phyloP scores from a whole-genome alignment of 192 early-diverging fungal genomes.

The Phlyctochytrium bullatum region DNA sequence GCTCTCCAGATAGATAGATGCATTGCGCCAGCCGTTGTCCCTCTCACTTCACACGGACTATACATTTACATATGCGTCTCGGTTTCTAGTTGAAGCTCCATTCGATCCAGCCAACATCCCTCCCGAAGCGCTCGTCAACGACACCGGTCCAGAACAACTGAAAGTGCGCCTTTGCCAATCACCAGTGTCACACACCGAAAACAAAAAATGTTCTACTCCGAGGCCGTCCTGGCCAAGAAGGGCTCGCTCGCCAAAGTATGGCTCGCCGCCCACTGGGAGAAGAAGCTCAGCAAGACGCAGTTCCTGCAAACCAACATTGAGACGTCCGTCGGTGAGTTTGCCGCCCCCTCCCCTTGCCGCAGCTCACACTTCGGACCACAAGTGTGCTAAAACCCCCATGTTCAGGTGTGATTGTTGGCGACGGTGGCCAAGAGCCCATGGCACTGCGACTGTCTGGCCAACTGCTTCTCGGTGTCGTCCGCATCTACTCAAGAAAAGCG shows the following conservation, averaged over 20 bases:
- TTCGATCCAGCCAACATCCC: too few relatives aligned
- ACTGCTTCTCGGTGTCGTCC: slow-evolving; percentile 88
- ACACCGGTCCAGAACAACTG: too few relatives aligned
- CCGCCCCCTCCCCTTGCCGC: slow-evolving; percentile 3
- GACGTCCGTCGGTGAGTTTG: slow-evolving; percentile 69
- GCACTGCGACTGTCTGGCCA: slow-evolving; percentile 95
- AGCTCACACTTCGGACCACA: slow-evolving; percentile 1
- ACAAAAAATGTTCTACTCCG: slow-evolving; percentile 47
- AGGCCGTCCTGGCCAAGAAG: slow-evolving; percentile 43
- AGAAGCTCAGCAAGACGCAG: slow-evolving; percentile 94
- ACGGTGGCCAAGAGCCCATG: slow-evolving; percentile 76
- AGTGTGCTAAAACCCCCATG: not conserved
- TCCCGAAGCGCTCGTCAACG: too few relatives aligned
- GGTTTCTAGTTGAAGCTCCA: too few relatives aligned
- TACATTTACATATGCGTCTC: too few relatives aligned
- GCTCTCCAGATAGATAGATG: too few relatives aligned
- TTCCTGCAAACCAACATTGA: slow-evolving; percentile 91
- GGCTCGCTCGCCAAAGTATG: slow-evolving; percentile 94
- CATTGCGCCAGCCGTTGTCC: too few relatives aligned
- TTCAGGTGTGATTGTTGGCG: slow-evolving; percentile 74
- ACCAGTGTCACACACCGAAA: too few relatives aligned
- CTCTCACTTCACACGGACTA: too few relatives aligned
- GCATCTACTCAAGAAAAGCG: slow-evolving; percentile 95
- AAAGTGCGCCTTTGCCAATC: too few relatives aligned
- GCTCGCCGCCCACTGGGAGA: slow-evolving; percentile 97